phyloP scores from a whole-genome alignment of 371 early-diverging fungal species.

The Fennellomyces sp. region DNA sequence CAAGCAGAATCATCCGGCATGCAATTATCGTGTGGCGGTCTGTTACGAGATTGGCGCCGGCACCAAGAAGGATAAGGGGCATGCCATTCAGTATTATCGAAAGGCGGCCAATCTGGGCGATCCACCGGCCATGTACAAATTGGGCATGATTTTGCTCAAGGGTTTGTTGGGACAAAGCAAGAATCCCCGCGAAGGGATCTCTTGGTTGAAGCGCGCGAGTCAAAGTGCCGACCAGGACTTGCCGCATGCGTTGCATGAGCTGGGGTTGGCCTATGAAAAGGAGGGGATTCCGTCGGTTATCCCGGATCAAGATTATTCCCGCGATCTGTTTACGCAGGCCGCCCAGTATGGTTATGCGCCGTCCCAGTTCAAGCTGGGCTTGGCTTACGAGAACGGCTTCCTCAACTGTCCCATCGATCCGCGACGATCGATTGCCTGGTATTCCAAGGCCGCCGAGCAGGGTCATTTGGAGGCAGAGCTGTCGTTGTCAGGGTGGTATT shows the following conservation, averaged over 20 bases:
- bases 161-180: constrained; percentile 71
- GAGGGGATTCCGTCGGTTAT: constrained; percentile 77
- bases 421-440: constrained; percentile 93
- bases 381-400: constrained; percentile 93
- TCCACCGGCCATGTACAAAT: constrained; percentile 94
- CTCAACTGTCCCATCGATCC: constrained; percentile 90
- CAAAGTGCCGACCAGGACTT: constrained; percentile 81
- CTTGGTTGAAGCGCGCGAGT: constrained; percentile 93
- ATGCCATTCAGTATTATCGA: constrained; percentile 91
- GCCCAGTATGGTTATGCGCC: constrained; percentile 94
- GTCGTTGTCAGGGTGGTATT: constrained; percentile 89
- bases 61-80: constrained; percentile 80
- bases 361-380: constrained; percentile 91
- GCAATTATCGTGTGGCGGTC: constrained; percentile 93
- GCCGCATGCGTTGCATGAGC: constrained; percentile 93
- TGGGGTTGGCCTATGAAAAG: constrained; percentile 88
- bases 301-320: constrained; percentile 84
- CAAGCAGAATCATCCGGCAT: constrained; percentile 90
- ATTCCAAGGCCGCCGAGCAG: constrained; percentile 90
- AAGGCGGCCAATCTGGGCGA: constrained; percentile 95
- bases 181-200: constrained; percentile 86
- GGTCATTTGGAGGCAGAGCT: constrained; percentile 83
- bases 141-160: constrained; percentile 83
- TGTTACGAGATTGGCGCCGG: constrained; percentile 97
- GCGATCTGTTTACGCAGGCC: constrained; percentile 88